Evolutionary conservation across 2,329 filamentous ascomycete species (phyloP).

Genomic region (Fusarium sp.): DNA sequence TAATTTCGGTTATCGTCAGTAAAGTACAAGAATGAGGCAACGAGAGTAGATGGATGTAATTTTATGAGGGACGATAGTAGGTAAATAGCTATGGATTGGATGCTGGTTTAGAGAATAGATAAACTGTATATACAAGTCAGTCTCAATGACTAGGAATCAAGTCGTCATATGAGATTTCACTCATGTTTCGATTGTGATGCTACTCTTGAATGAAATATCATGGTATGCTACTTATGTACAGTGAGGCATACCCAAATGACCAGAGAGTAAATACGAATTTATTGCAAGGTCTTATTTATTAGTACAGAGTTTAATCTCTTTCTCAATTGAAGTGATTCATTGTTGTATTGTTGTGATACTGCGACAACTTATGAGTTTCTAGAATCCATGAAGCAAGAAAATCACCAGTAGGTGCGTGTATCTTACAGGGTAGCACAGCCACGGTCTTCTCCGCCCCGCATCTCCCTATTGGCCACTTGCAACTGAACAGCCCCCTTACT

Average conservation of each 20-base stretch:
- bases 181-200: too few species aligned
- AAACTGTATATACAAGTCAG: too few species aligned
- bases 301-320: too few species aligned
- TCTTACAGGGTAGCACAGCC: not conserved
- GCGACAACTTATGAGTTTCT: not conserved
- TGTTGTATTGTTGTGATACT: too few species aligned
- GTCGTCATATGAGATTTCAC: rapidly evolving
- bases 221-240: too few species aligned
- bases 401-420: not conserved
- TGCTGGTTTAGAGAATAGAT: not conserved
- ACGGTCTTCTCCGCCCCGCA: not conserved
- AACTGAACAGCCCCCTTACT: not conserved
- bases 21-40: not conserved
- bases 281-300: too few species aligned
- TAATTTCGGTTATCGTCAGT: too few species aligned
- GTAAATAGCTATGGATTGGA: not conserved
- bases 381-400: too few species aligned
- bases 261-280: not conserved
- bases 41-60: not conserved
- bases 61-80: not conserved
- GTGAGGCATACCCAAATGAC: rapidly evolving
- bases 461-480: not conserved
- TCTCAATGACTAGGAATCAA: rapidly evolving
- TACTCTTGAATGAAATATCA: too few species aligned
- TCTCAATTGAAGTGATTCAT: not conserved